These are phyloP conservation scores for Enterocytospora artemiae DNA, from an alignment of 371 early-diverging fungal genomes.

Conservation along the genomic window DNA sequence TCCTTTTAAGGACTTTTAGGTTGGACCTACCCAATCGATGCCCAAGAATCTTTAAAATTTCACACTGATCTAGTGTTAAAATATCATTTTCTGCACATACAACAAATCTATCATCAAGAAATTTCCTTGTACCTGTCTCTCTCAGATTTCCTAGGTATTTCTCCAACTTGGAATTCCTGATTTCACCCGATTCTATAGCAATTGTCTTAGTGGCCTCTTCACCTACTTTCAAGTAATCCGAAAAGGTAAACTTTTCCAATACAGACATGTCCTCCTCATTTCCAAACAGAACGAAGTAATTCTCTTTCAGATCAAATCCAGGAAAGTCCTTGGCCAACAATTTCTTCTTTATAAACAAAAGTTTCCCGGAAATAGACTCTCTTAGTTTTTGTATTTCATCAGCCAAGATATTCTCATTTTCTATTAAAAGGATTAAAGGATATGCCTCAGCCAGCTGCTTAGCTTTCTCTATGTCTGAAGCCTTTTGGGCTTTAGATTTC, in stretches of 20 bases:
- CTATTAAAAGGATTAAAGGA: neutral
- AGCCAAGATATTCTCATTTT: conserved; percentile 1
- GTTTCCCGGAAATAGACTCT: neutral
- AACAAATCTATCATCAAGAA: too few species aligned
- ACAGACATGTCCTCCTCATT: neutral
- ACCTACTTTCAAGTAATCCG: neutral
- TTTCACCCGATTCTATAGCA: conserved; percentile 5
- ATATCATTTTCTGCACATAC: too few species aligned
- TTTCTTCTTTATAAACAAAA: conserved; percentile 18
- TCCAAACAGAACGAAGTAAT: conserved; percentile 13
- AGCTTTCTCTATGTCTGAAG: too few species aligned
- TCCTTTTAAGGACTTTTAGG: too few species aligned
- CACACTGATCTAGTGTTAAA: too few species aligned
- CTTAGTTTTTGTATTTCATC: conserved; percentile 5
- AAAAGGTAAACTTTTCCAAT: neutral
- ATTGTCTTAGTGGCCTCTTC: conserved; percentile 3
- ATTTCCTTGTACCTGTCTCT: too few species aligned
- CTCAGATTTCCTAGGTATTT: too few species aligned
- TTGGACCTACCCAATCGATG: too few species aligned
- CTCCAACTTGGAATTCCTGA: conserved; percentile 1
- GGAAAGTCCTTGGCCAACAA: conserved; percentile 7
- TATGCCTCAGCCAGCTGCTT: too few species aligned
- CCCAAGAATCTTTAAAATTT: too few species aligned
- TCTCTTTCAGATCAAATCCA: neutral
- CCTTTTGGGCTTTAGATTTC: too few species aligned